Conservation (phyloP, 176 grass and related monocot species). For the Zoysia pacifica region DNA sequence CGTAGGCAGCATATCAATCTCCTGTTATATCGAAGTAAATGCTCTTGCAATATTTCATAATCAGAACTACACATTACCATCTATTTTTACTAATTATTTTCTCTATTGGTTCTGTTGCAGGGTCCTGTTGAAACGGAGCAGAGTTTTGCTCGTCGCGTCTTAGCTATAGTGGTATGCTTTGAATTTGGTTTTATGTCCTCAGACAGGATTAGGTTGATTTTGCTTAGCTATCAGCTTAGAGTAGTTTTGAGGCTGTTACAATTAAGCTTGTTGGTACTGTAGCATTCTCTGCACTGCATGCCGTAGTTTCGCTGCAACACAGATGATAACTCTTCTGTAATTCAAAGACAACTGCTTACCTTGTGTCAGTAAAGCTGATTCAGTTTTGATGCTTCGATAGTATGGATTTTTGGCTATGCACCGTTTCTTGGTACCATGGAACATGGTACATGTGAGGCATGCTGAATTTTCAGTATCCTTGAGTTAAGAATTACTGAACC, state of each 20-base stretch:
- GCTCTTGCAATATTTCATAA: constrained; percentile 19
- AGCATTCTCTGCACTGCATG: background rate
- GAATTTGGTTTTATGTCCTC: background rate
- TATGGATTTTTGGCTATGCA: background rate
- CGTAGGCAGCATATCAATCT: constrained; percentile 77
- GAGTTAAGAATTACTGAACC: background rate
- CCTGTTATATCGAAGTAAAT: constrained; percentile 55
- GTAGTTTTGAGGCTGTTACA: background rate
- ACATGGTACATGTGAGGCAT: background rate
- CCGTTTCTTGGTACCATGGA: background rate
- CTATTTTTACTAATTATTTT: constrained; percentile 29
- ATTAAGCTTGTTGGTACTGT: background rate
- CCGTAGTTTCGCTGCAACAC: background rate
- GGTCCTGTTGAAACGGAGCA: constrained; percentile 91
- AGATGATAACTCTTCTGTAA: background rate
- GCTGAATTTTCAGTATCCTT: background rate
- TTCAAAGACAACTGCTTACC: background rate
- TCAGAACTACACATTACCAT: constrained; percentile 4
- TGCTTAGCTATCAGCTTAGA: background rate
- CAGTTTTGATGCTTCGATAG: background rate
- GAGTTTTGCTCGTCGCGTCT: constrained; percentile 78
- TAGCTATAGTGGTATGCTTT: constrained; percentile 75
- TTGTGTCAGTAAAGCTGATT: background rate
- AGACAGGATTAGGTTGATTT: constrained; percentile 19
- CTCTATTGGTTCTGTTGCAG: constrained; percentile 46